phyloP scores from a whole-genome alignment of 23 red algal genomes.

The Pyropia yezoensis region DNA sequence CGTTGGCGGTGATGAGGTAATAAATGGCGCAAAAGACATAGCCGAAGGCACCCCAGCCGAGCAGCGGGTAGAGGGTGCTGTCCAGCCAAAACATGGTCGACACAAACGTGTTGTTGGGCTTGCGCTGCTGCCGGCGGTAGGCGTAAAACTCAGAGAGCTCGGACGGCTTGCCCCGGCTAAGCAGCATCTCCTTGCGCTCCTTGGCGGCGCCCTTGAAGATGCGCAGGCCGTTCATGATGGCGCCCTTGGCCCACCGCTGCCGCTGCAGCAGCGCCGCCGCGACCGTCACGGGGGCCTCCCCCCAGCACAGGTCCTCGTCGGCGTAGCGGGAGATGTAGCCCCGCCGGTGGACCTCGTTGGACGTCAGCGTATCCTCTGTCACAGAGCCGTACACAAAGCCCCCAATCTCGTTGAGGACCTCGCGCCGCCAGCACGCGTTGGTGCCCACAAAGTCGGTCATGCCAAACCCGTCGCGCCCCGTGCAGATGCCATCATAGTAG shows the following conservation, averaged over 20 bases:
- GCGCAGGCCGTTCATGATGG: conserved; percentile 67
- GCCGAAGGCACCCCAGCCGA: conserved; percentile 38
- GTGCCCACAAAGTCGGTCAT: conserved; percentile 61
- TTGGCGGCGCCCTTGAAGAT: conserved; percentile 34
- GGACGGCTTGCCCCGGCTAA: conserved; percentile 21
- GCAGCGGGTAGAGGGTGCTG: conserved; percentile 51
- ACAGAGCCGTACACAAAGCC: conserved; percentile 71
- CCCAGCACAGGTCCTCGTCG: conserved; percentile 49
- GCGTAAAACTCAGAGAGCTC: conserved; percentile 65
- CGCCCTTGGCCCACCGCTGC: conserved; percentile 68
- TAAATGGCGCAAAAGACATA: conserved; percentile 33
- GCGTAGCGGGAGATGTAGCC: conserved; percentile 68
- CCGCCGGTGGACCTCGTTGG: conserved; percentile 59
- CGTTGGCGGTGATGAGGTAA: conserved; percentile 38
- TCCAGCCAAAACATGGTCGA: conserved; percentile 58
- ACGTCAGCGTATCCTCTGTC: conserved; percentile 62
- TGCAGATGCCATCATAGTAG: conserved; percentile 64
- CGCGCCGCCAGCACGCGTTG: conserved; percentile 51
- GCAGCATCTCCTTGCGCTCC: conserved; percentile 19
- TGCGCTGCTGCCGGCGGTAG: conserved; percentile 44
- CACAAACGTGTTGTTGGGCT: conserved; percentile 58
- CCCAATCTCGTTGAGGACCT: conserved; percentile 52
- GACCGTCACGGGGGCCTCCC: conserved; percentile 58
- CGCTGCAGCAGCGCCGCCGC: conserved; percentile 63
- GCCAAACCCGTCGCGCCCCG: conserved; percentile 58